Base-by-base conservation (phyloP, 495 filamentous ascomycete species). In the Cryomyces minteri region DNA sequence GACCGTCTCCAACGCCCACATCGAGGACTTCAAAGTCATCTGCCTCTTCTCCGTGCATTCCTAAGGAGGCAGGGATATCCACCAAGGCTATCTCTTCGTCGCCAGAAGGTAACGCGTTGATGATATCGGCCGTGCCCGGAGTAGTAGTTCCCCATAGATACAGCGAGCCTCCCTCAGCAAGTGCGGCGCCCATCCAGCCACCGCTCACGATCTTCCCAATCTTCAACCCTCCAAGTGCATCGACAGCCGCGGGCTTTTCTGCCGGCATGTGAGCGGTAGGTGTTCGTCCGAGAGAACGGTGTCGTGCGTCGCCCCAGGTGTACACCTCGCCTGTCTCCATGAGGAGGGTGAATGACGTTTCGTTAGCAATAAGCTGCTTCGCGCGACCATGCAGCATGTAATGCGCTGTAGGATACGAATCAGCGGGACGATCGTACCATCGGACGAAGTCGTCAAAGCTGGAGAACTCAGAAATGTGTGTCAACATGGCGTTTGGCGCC, bases 271-370 rank as follows among this genome's bases (percentile, higher is more conserved):
- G 39, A 48, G 29, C 39, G 36, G 34, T 29, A 31, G 44, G 9
- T 12, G 47, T 42, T 18, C 53, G 59, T 59, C 66, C 58, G 43
- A 43, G 58, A 43, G 43, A 47, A 38, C 60, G 52, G 53, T 72
- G 75, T 32, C 76, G 63, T 33, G 64, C 61, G 47, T 80, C 76
- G 11, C 75, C 76, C 69, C 76, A 80, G 4, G 68, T 77, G 47
- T 63, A 70, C 28, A 80, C 72, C 8, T 60, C 48, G 8, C 68
- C 66, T n/a, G 54, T 57, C 5, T 58, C 42, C 5, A 65, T 63
- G 41, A 79, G 62, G 41, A 70, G 63, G 11, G 59, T 63, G 54
- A 79, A 79, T 8, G 67, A 60, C 12, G 69, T 68, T 37, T 65
- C 61, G 45, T 64, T 69, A 37, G 73, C 64, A 29, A 65, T 51